phyloP scores from a whole-genome alignment of 2,329 filamentous ascomycete species.

The Neurospora crassa region DNA sequence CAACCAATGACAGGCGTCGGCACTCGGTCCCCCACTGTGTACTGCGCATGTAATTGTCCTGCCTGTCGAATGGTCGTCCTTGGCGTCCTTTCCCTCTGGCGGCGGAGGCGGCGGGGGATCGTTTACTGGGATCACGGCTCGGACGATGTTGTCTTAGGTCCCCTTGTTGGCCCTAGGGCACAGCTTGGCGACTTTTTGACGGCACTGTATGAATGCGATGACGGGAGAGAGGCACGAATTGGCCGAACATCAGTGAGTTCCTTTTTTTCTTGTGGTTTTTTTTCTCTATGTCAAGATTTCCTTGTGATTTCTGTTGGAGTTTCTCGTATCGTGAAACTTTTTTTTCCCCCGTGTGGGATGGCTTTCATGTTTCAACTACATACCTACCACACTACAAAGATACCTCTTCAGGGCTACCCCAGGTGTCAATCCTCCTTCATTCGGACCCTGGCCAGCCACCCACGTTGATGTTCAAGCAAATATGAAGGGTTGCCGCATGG shows the following conservation, averaged over 20 bases:
- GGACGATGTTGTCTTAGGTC: not conserved
- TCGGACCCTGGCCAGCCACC: not conserved
- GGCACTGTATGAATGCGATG: not conserved
- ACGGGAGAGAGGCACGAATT: not conserved
- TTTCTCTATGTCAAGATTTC: no score
- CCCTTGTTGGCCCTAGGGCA: not conserved
- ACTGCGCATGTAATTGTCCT: not conserved
- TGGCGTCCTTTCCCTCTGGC: not conserved
- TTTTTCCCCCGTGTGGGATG: not conserved
- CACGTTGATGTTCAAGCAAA: not conserved
- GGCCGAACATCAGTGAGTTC: not conserved
- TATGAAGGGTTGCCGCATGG: not conserved
- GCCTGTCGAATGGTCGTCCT: not conserved
- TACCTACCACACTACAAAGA: not conserved
- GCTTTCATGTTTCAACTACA: not conserved
- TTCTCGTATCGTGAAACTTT: not conserved
- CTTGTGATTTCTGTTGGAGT: not conserved
- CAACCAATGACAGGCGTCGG: not conserved
- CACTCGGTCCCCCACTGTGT: not conserved
- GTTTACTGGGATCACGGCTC: not conserved
- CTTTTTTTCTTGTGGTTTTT: not conserved
- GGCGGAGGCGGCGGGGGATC: not conserved
- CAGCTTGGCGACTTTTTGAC: not conserved
- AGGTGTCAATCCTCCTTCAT: not conserved
- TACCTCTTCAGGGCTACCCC: not conserved